These are phyloP conservation scores for Candida caryicola DNA, from an alignment of 805 yeast genomes.

Conservation along the genomic window DNA sequence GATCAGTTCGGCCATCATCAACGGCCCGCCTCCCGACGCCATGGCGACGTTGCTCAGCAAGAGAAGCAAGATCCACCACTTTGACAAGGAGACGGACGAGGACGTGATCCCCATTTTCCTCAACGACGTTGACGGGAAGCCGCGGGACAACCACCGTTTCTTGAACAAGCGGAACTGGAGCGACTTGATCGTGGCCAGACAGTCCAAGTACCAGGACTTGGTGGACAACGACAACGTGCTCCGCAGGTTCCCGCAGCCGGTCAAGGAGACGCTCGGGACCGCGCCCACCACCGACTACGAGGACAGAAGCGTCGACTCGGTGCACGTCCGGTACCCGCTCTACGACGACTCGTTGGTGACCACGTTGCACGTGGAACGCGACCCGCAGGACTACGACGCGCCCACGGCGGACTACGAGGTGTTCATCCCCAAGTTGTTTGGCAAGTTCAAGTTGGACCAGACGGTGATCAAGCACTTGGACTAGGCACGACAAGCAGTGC, in stretches of 20 bases:
- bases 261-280: constrained; percentile 10
- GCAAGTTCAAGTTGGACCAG: constrained; percentile 28
- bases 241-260: constrained; percentile 44
- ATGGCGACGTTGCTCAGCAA: constrained; percentile 73
- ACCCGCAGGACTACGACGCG: constrained; percentile 46
- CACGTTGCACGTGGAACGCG: constrained; percentile 71
- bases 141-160: constrained; percentile 49
- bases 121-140: constrained; percentile 52
- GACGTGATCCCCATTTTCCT: constrained; percentile 75
- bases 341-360: constrained; percentile 59
- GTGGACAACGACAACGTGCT: constrained; percentile 11
- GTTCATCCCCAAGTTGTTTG: constrained; percentile 59
- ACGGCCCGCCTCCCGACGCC: constrained; percentile 88
- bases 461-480: constrained; percentile 33
- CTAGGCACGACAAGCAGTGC: not conserved
- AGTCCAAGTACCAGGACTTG: constrained; percentile 24
- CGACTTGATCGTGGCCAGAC: constrained; percentile 56
- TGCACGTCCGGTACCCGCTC: constrained; percentile 51
- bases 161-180: constrained; percentile 71
- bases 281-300: not conserved
- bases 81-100: constrained; percentile 65
- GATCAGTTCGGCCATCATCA: constrained; percentile 85
- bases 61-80: constrained; percentile 67
- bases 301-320: constrained; percentile 17
- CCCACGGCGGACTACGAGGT: constrained; percentile 65